Conservation (phyloP, 768 basidiomycete genomes). For the Boletus bicolor region DNA sequence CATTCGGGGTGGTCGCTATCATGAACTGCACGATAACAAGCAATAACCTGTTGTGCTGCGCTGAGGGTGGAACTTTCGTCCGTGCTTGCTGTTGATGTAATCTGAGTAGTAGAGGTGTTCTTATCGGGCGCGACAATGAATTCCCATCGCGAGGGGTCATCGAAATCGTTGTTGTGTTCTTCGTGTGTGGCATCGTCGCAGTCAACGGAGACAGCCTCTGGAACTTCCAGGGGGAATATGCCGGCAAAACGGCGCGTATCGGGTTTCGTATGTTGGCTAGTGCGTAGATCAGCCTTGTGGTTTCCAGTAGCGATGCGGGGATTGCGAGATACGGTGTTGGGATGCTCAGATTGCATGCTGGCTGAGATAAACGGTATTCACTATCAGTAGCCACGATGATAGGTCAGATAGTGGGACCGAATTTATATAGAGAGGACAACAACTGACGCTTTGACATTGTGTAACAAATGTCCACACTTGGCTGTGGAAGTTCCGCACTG, state of each 20-base stretch:
- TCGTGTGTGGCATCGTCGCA: constrained; percentile 10
- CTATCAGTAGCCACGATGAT: constrained; percentile 3
- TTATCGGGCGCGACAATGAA: constrained; percentile 2
- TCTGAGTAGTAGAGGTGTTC: neutral
- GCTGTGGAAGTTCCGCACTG: constrained; percentile 16
- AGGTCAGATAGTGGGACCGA: neutral
- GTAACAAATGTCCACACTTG: constrained; percentile 20
- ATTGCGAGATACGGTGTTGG: constrained; percentile 4
- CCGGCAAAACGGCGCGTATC: constrained; percentile 29
- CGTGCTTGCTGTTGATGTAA: neutral
- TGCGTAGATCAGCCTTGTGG: neutral
- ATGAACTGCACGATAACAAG: constrained; percentile 18
- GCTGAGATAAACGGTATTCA: neutral
- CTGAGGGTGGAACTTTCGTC: constrained; percentile 12
- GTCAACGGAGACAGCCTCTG: constrained; percentile 2
- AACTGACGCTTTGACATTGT: constrained; percentile 27
- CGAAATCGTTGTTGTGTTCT: constrained; percentile 9
- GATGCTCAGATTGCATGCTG: constrained; percentile 10
- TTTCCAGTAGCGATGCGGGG: neutral
- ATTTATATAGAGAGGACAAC: constrained; percentile 18
- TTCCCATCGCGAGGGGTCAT: constrained; percentile 11
- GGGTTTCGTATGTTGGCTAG: neutral
- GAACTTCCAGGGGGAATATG: constrained; percentile 17
- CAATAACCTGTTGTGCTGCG: constrained; percentile 22
- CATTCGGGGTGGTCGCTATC: neutral